Conservation (phyloP, 108 stramenopile genomes). For the Nitzschia sp. region DNA sequence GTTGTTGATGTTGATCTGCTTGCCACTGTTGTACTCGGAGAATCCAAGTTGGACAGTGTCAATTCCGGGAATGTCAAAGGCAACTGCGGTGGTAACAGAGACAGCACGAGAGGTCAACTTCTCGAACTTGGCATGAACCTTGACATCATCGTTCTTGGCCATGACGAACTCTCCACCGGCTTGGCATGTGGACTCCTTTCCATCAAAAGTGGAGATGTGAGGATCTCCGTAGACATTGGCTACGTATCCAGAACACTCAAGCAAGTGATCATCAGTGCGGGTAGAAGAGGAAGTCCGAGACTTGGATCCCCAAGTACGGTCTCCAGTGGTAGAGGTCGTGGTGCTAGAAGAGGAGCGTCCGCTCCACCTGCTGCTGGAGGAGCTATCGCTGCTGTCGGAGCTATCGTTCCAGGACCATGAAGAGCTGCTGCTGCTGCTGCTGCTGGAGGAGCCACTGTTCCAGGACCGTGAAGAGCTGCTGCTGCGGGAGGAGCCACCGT, state of each 20-base stretch:
- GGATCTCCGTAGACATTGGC: neutral
- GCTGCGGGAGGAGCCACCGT: too few relatives aligned
- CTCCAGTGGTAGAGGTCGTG: too few relatives aligned
- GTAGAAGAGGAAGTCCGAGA: too few relatives aligned
- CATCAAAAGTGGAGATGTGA: neutral
- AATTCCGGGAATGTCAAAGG: neutral
- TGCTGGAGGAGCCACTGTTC: too few relatives aligned
- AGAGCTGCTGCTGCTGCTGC: too few relatives aligned
- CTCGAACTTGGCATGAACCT: neutral
- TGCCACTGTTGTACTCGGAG: neutral
- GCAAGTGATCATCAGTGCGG: neutral
- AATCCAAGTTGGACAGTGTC: conserved; percentile 2
- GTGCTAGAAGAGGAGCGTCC: too few relatives aligned
- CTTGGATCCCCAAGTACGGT: too few relatives aligned
- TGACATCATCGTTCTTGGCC: neutral
- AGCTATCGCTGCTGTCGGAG: too few relatives aligned
- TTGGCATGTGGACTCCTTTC: neutral
- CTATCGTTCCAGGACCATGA: too few relatives aligned
- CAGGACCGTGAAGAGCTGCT: too few relatives aligned
- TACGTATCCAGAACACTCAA: neutral
- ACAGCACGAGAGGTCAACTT: neutral
- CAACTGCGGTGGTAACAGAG: neutral
- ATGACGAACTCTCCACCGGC: conserved; percentile 1
- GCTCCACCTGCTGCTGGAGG: too few relatives aligned
- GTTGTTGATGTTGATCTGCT: neutral